phyloP scores from a whole-genome alignment of 1,284 basidiomycete genomes.

The Boletellus deceptivus region DNA sequence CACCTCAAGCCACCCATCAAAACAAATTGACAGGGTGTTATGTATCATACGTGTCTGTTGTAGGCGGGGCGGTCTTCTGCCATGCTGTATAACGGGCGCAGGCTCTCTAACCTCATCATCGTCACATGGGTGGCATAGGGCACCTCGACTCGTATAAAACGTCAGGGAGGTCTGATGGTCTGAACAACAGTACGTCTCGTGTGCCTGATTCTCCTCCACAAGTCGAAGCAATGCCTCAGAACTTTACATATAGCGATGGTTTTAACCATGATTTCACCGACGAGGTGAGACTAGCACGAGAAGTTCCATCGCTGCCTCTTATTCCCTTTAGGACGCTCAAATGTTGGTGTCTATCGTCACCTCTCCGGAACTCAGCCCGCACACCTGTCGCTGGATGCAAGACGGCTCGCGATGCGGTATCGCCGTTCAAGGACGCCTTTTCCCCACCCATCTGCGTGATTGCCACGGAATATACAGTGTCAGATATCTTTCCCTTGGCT shows the following conservation, averaged over 20 bases:
- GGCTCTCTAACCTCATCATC: background rate
- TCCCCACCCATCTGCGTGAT: conserved; percentile 21
- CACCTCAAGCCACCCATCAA: conserved; percentile 4
- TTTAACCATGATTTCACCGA: conserved; percentile 33
- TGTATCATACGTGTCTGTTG: conserved; percentile 15
- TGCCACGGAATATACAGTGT: conserved; percentile 19
- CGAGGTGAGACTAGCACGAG: conserved; percentile 18
- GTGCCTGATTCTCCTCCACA: background rate
- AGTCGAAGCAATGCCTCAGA: conserved; percentile 22
- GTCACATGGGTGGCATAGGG: background rate
- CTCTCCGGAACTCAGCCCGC: conserved; percentile 26
- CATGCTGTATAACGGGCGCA: conserved; percentile 23
- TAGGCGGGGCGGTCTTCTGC: conserved; percentile 11
- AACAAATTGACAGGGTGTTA: background rate
- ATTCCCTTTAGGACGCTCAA: conserved; percentile 23
- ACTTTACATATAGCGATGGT: conserved; percentile 17
- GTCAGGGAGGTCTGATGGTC: background rate
- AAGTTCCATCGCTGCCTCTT: conserved; percentile 1
- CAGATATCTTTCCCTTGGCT: conserved; percentile 8
- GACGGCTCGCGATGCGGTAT: conserved; percentile 10
- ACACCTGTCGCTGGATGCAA: conserved; percentile 26
- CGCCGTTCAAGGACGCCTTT: conserved; percentile 18
- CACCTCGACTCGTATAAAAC: conserved; percentile 21
- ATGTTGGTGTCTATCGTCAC: conserved; percentile 28
- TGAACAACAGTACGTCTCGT: conserved; percentile 4